Evolutionary conservation across 2,329 filamentous ascomycete genomes (phyloP).

Genomic region (Arthrobotrys iridis): DNA sequence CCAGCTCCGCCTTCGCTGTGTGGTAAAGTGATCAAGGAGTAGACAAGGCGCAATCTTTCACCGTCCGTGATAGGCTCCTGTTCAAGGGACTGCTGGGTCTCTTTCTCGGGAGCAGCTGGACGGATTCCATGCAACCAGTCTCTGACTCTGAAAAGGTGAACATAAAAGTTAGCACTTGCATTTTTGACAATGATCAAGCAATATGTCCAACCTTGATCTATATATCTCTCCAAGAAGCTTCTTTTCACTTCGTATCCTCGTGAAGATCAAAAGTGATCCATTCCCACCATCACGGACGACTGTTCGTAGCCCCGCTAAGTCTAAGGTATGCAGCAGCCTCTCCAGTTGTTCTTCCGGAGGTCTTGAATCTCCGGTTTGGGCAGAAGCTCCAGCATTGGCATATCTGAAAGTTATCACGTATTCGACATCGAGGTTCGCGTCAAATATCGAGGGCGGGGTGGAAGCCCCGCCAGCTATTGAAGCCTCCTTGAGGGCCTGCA

Average conservation of each 20-base stretch:
- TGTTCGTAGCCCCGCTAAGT: conserved; percentile 81
- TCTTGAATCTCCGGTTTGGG: conserved; percentile 26
- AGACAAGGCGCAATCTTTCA: conserved; percentile 86
- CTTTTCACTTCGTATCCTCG: conserved; percentile 78
- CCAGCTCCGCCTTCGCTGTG: conserved; percentile 80
- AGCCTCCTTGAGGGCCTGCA: conserved; percentile 50
- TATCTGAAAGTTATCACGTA: conserved; percentile 86
- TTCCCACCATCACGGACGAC: conserved; percentile 85
- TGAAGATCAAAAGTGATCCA: conserved; percentile 81
- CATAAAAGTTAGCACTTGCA: not conserved
- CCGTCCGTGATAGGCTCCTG: conserved; percentile 84
- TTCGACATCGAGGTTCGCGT: conserved; percentile 77
- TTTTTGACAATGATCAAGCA: not conserved
- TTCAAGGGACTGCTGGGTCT: conserved; percentile 74
- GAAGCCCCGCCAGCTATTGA: conserved; percentile 2
- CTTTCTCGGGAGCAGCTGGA: conserved; percentile 76
- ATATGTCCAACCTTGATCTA: conserved; percentile 70
- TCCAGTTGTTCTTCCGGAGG: conserved; percentile 77
- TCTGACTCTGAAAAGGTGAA: conserved; percentile 70
- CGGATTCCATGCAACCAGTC: conserved; percentile 94
- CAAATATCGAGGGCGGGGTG: conserved; percentile 54
- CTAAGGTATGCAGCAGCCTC: conserved; percentile 78
- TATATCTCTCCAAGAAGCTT: conserved; percentile 84
- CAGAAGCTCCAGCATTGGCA: conserved; percentile 70
- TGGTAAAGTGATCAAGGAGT: conserved; percentile 81